Percentiles rank a stretch among this genome's conserved stretches.
These are phyloP conservation scores for Pleurozium schreberi DNA, from an alignment of 225 moss, liverwort and hornwort genomes.

Conservation along the genomic window DNA sequence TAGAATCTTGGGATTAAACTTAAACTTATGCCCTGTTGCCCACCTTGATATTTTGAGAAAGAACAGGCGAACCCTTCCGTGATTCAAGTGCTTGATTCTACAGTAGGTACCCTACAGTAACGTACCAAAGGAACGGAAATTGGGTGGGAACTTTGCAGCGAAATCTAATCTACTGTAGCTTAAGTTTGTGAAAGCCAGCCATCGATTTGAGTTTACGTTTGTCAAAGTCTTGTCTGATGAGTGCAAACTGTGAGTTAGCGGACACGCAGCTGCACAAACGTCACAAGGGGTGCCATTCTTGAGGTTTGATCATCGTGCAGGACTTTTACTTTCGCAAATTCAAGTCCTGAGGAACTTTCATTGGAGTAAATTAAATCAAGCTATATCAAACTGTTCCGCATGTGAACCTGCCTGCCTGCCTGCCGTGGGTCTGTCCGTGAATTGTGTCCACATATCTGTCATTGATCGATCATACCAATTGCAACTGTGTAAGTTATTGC, in stretches of 20 bases:
- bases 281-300: not conserved
- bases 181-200: not conserved
- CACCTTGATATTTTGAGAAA: not conserved
- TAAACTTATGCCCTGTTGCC: too few species aligned
- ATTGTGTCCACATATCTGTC: not conserved
- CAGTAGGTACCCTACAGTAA: not conserved
- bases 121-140: not conserved
- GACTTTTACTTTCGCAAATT: not conserved
- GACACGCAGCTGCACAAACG: not conserved
- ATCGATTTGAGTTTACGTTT: not conserved
- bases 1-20: not conserved
- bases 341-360: not conserved
- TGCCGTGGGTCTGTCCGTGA: not conserved
- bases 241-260: not conserved
- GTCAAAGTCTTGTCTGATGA: not conserved
- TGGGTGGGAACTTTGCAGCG: not conserved
- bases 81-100: not conserved
- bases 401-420: too few species aligned
- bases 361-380: not conserved
- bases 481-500: not conserved
- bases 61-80: not conserved
- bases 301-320: not conserved
- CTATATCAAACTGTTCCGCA: not conserved
- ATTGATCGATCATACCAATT: not conserved
- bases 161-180: not conserved